Evolutionary conservation across 2,329 filamentous ascomycete genomes (phyloP).

Genomic region (Paracorniculantispora psalliotae): DNA sequence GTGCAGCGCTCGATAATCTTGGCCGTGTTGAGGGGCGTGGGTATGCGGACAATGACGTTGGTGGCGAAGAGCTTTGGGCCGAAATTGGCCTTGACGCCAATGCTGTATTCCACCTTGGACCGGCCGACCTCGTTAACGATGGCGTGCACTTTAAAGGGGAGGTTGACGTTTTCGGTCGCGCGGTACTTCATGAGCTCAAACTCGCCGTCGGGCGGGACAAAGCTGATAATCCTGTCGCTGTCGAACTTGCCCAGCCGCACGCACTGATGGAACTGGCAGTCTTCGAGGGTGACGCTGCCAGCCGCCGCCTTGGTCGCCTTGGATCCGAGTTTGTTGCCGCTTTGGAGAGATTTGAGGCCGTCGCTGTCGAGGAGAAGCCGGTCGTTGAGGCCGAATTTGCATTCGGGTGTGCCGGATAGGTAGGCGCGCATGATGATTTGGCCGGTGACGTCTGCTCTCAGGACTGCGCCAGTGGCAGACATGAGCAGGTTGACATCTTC

Average conservation of each 20-base stretch:
- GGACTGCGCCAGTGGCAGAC: slow-evolving; percentile 93
- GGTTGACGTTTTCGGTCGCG: slow-evolving; percentile 95
- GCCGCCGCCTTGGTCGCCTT: slow-evolving; percentile 95
- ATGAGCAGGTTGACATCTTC: slow-evolving; percentile 98
- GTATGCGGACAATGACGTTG: slow-evolving; percentile 90
- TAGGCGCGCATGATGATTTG: slow-evolving; percentile 99
- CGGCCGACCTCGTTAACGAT: slow-evolving; percentile 97
- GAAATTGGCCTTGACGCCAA: slow-evolving; percentile 95
- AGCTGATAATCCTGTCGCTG: slow-evolving; percentile 91
- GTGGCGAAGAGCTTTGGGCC: slow-evolving; percentile 94
- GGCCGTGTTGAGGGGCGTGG: slow-evolving; percentile 93
- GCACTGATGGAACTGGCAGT: slow-evolving; percentile 98
- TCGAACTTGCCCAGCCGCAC: slow-evolving; percentile 97
- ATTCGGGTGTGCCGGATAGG: slow-evolving; percentile 91
- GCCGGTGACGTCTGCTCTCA: slow-evolving; percentile 92
- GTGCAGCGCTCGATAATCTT: slow-evolving; percentile 88
- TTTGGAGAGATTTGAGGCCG: slow-evolving; percentile 59
- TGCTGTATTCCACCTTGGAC: slow-evolving; percentile 97
- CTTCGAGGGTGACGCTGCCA: slow-evolving; percentile 90
- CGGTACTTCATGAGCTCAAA: slow-evolving; percentile 99
- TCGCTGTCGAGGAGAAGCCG: slow-evolving; percentile 82
- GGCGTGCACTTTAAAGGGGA: slow-evolving; percentile 97
- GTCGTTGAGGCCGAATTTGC: slow-evolving; percentile 98
- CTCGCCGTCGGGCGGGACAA: slow-evolving; percentile 93
- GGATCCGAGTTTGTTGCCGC: slow-evolving; percentile 71